phyloP scores from a whole-genome alignment of 306 rosid genomes.

The Dicorynia guianensis region DNA sequence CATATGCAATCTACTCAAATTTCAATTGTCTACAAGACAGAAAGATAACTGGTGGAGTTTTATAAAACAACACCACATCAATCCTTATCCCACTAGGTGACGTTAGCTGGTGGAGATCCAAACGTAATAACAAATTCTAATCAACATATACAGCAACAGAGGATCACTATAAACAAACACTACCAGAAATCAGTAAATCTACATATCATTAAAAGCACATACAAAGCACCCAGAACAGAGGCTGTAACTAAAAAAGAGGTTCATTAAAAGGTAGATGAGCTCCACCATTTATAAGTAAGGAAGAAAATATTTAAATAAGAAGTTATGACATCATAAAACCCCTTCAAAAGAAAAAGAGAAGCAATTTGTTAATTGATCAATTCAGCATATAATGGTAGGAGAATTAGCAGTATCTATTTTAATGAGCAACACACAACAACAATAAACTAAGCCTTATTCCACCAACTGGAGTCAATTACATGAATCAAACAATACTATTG shows the following conservation, averaged over 20 bases:
- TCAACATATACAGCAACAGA: constrained; percentile 33
- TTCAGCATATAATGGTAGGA: constrained; percentile 9
- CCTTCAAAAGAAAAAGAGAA: background rate
- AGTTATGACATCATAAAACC: background rate
- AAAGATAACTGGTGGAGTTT: constrained; percentile 25
- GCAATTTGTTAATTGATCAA: background rate
- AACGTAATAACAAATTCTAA: constrained; percentile 31
- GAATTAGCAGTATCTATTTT: background rate
- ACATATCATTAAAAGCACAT: background rate
- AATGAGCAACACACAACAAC: too few species aligned
- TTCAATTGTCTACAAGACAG: background rate
- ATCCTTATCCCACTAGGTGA: too few species aligned
- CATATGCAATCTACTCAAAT: background rate
- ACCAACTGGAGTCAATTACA: too few species aligned
- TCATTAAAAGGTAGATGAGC: background rate
- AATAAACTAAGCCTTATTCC: too few species aligned
- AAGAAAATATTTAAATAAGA: background rate
- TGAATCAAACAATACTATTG: too few species aligned
- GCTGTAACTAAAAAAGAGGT: background rate
- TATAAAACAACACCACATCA: too few species aligned
- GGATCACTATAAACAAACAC: constrained; percentile 17
- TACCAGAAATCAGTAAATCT: background rate
- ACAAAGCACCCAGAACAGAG: constrained; percentile 24
- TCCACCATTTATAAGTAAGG: background rate
- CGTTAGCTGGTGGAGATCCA: constrained; percentile 34